Evolutionary conservation across 2,329 filamentous ascomycete genomes (phyloP), one percentile per base, ranked within the genome.

Genomic region (Sclerotinia sclerotiorum): DNA sequence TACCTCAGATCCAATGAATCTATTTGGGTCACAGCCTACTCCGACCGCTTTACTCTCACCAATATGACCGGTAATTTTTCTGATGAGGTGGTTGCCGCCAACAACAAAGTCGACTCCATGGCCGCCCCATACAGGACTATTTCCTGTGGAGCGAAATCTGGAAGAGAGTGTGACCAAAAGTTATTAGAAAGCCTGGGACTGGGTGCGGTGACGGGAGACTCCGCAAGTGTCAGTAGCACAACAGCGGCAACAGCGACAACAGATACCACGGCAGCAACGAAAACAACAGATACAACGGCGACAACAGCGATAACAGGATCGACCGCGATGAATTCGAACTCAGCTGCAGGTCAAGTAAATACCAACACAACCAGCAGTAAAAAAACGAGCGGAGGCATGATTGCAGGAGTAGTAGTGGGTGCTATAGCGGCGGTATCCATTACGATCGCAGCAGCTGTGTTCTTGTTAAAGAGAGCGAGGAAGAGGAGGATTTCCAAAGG

Each of bases 11-110:
- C 49, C 21, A 65, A 65, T 29, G 39, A 56, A 65, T 65, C 63
- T 24, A 65, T 65, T 27, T 65, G 63, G 63, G 39, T 65, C n/a
- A 65, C 63, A 44, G 29, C 63, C 35, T 65, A 56, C 51, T 65
- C 63, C 5, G 42, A 65, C 8, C 63, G 63, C n/a, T 65, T 65
- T 27, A 57, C 52, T 24, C 51, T 65, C 19, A 65, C 51, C 24
- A 57, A 57, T 42, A 65, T 65, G 63, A 65, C 19, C 11, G 63
- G 63, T 19, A 42, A 49, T 55, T 48, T 65, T 5, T 39, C 51
- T 24, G 63, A 57, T 17, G 27, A 65, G 44, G 52, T 65, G 24
- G 11, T 13, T 24, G 52, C 51, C 10, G 63, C 63, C 35, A 65
- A 65, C 24, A 19, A 56, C 11, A 56, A 65, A 24, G 39, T 65